Conservation (phyloP, 2,329 filamentous ascomycete species). For the Biscogniauxia marginata region DNA sequence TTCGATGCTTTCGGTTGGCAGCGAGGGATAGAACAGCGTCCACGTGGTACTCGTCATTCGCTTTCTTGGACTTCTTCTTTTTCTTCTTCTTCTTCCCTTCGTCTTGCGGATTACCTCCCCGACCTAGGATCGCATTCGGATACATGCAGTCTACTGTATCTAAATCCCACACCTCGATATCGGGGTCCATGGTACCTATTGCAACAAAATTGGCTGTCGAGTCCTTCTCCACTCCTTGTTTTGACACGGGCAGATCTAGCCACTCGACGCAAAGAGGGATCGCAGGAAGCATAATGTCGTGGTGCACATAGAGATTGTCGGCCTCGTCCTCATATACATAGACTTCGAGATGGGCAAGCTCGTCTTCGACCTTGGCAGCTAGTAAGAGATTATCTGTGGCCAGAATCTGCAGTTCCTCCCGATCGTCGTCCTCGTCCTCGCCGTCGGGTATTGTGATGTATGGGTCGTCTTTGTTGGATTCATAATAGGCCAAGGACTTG, state of each 20-base stretch:
- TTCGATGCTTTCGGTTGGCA: conserved; percentile 89
- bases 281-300: conserved; percentile 98
- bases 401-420: conserved; percentile 90
- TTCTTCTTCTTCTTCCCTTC: conserved; percentile 75
- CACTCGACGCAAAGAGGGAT: conserved; percentile 96
- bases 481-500: conserved; percentile 90
- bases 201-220: conserved; percentile 86
- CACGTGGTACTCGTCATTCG: conserved; percentile 89
- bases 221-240: conserved; percentile 59
- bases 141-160: conserved; percentile 98
- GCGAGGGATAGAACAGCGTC: conserved; percentile 90
- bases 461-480: conserved; percentile 90
- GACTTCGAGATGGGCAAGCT: conserved; percentile 92
- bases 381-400: conserved; percentile 90
- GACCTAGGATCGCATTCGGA: conserved; percentile 90
- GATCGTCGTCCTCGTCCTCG: conserved; percentile 75
- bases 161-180: conserved; percentile 98
- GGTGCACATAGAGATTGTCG: conserved; percentile 98
- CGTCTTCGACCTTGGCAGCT: conserved; percentile 92
- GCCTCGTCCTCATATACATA: conserved; percentile 95
- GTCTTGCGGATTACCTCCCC: conserved; percentile 55
- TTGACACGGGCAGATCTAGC: conserved; percentile 87
- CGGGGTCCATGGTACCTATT: conserved; percentile 94
- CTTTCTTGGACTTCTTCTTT: conserved; percentile 86
- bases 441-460: conserved; percentile 85